A percentile compares a stretch with the other conserved stretches of the same genome.
Conservation (phyloP, 2,329 filamentous ascomycete species). For the Xylaria sp. region DNA sequence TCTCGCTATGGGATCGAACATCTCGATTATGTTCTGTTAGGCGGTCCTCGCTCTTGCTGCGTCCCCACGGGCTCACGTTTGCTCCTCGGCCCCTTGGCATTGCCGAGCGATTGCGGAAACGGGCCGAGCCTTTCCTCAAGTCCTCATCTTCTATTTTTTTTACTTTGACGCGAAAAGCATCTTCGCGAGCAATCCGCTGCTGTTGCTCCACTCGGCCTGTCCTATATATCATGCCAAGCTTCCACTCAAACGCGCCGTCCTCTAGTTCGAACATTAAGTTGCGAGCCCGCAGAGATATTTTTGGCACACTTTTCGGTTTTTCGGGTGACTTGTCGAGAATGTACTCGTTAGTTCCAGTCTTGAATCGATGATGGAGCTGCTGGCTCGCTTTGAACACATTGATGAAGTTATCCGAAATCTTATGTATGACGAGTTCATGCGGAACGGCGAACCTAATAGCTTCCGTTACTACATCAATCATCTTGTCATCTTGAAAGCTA, state of each 20-base stretch:
- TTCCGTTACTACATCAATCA: constrained; percentile 83
- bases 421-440: constrained; percentile 87
- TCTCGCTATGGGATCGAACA: constrained; percentile 42
- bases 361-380: constrained; percentile 92
- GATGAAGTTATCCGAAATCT: constrained; percentile 90
- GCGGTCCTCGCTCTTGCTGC: constrained; percentile 64
- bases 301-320: constrained; percentile 83
- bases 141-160: constrained; percentile 82
- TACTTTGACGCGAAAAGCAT: constrained; percentile 85
- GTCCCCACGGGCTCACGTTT: constrained; percentile 45
- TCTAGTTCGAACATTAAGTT: constrained; percentile 90
- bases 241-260: constrained; percentile 97
- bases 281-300: constrained; percentile 80
- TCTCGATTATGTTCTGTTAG: constrained; percentile 39
- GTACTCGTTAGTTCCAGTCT: constrained; percentile 85
- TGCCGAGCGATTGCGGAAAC: constrained; percentile 61
- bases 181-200: constrained; percentile 86
- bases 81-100: constrained; percentile 47
- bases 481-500: constrained; percentile 71
- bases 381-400: constrained; percentile 86
- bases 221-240: constrained; percentile 91
- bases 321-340: constrained; percentile 85
- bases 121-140: constrained; percentile 57
- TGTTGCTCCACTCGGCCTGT: constrained; percentile 87
- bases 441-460: constrained; percentile 88